A percentile compares a stretch with the other conserved stretches of the same genome.
phyloP scores from a whole-genome alignment of 2,329 filamentous ascomycete species.

The Penicillium sp. region DNA sequence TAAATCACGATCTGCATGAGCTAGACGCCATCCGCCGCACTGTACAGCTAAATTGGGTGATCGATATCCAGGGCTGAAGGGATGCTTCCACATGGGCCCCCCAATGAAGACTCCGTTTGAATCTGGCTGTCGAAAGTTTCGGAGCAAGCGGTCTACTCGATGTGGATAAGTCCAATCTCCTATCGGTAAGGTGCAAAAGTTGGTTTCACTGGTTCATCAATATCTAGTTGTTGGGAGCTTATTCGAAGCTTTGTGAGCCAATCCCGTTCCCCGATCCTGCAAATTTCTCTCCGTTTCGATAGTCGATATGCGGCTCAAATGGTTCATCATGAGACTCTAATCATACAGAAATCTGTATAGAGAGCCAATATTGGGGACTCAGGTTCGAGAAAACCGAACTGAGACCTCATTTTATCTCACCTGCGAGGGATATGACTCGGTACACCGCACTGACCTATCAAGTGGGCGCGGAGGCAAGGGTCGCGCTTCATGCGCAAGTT shows the following conservation, averaged over 20 bases:
- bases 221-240: neutral
- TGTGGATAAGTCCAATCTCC: constrained; percentile 6
- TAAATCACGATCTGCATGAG: constrained; percentile 15
- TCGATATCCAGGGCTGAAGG: constrained; percentile 10
- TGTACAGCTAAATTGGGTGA: constrained; percentile 4
- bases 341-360: neutral
- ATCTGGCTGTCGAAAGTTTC: neutral
- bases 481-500: neutral
- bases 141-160: constrained; percentile 2
- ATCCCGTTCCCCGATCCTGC: too few relatives aligned
- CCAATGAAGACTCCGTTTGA: constrained; percentile 8
- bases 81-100: constrained; percentile 19
- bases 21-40: constrained; percentile 4
- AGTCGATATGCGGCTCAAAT: neutral
- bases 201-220: neutral
- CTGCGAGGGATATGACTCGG: constrained; percentile 14
- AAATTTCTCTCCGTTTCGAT: neutral
- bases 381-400: neutral
- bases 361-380: neutral
- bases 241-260: neutral
- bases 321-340: neutral
- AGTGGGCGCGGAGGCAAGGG: constrained; percentile 10
- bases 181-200: constrained; percentile 9
- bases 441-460: constrained; percentile 9
- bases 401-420: neutral